Evolutionary conservation across 1,284 basidiomycete genomes (phyloP), one percentile per base, ranked within the genome.

Genomic region (Ustilago bromivora): DNA sequence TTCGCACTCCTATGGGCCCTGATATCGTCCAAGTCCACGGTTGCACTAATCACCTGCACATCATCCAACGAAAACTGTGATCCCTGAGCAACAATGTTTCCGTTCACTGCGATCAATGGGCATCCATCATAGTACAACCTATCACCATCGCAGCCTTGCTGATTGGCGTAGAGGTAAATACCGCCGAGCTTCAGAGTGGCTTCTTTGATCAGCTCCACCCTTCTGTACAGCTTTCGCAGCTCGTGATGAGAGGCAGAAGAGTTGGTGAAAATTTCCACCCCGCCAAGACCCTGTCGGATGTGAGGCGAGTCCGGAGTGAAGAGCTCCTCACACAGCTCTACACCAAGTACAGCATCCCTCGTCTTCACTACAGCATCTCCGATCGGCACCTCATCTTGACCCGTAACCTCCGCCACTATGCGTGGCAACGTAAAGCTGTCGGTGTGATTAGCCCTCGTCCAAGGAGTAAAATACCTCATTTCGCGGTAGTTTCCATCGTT

Each of bases 401-500:
- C 92, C 0, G 95, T 97, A 52, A 96, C 89, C 1, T 91, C 89
- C 76, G 92, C 90, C 61, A 99, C 92, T 72, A 96, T 93, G 40
- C 92, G 89, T 0, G 96, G 96, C 2, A 99, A 89, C 71, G 92
- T 93, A 83, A 96, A 94, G 58, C 94, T 92, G 86, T 99, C 96
- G 81, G 91, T 92, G 85, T 94, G 90, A 32, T 92, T 90, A 81
- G 93, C 92, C 85, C 95, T 95, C 85, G 89, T 88, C 96, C 97
- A 99, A 0, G 96, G 95, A 1, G 96, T 95, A 82, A 99, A 99
- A 87, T 94, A 96, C 40, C 97, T 89, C 81, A 98, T 89, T 87
- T 99, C 96, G 53, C 96, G 92, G 86, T 99, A 99, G 86, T 99
- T 98, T 11, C 96, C 96, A 82, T 98, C 95, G 84, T 99, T 99